Conservation (phyloP, 116 monocot genomes). For the Papilionanthe hybrid region DNA sequence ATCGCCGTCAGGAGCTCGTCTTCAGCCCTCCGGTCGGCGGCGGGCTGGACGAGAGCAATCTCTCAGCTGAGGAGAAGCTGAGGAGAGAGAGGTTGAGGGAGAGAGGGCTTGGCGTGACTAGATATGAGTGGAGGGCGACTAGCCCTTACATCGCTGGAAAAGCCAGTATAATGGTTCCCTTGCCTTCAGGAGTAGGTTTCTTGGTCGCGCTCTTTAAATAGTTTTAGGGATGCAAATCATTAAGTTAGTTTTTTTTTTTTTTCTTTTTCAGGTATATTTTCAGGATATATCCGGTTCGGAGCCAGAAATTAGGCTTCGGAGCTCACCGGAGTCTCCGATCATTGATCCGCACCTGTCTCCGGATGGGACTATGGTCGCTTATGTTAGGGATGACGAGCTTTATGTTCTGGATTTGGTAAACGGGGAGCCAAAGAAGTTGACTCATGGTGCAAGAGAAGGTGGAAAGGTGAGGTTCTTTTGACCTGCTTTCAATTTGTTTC, state of each 20-base stretch:
- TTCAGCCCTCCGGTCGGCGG: constrained; percentile 82
- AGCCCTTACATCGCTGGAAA: not conserved
- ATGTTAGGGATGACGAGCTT: constrained; percentile 73
- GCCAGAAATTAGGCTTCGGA: constrained; percentile 61
- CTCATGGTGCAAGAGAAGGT: constrained; percentile 61
- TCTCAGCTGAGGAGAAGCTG: constrained; percentile 88
- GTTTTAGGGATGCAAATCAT: not conserved
- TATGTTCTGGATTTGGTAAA: constrained; percentile 48
- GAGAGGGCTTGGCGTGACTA: constrained; percentile 84
- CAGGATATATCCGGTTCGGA: constrained; percentile 64
- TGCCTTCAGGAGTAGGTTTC: constrained; percentile 84
- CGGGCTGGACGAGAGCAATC: constrained; percentile 80
- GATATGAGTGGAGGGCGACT: constrained; percentile 72
- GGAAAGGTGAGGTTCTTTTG: constrained; percentile 51
- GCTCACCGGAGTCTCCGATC: constrained; percentile 56
- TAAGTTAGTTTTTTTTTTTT: not conserved
- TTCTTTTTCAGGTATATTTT: constrained; percentile 59
- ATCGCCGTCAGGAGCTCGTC: constrained; percentile 45
- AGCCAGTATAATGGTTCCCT: constrained; percentile 62
- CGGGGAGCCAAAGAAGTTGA: constrained; percentile 57
- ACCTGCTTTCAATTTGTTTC: not conserved
- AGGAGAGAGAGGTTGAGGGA: constrained; percentile 88
- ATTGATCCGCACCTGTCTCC: constrained; percentile 95
- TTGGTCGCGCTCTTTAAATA: not conserved
- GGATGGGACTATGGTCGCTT: constrained; percentile 87